phyloP scores from a whole-genome alignment of 2,329 filamentous ascomycete species.

The Penicillium sp. region DNA sequence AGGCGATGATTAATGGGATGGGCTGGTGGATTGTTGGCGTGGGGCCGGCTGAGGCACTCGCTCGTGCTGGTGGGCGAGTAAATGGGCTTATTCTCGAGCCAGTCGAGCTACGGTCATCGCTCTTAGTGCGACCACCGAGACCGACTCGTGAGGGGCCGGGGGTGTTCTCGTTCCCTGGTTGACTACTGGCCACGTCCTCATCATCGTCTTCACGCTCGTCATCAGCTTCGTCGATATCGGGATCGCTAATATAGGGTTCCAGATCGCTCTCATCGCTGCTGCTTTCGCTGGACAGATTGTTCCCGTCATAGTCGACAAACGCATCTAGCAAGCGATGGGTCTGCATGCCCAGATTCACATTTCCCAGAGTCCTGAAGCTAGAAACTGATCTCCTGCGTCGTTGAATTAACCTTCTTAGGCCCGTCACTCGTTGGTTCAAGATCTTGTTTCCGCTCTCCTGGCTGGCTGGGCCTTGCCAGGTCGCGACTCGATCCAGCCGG shows the following conservation, averaged over 20 bases:
- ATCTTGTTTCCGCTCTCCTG: constrained; percentile 56
- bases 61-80: constrained; percentile 10
- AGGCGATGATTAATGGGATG: constrained; percentile 37
- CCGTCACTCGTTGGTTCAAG: constrained; percentile 58
- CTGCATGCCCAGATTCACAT: constrained; percentile 74
- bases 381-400: constrained; percentile 58
- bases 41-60: constrained; percentile 11
- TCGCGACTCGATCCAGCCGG: constrained; percentile 50
- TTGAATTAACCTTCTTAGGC: constrained; percentile 67
- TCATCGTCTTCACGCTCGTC: constrained; percentile 19
- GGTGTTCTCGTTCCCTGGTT: constrained; percentile 8
- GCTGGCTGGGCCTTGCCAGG: constrained; percentile 61
- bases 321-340: constrained; percentile 73
- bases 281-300: constrained; percentile 55
- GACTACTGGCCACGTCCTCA: constrained; percentile 12
- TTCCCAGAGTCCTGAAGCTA: constrained; percentile 57
- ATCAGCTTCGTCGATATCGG: constrained; percentile 38
- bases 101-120: constrained; percentile 23
- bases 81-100: constrained; percentile 21
- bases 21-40: constrained; percentile 12
- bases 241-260: constrained; percentile 49
- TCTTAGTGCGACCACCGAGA: constrained; percentile 13
- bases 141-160: constrained; percentile 15
- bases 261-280: constrained; percentile 50
- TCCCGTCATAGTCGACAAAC: constrained; percentile 60